phyloP scores from a whole-genome alignment of 345 rosid species.

The Trapa bicornis region DNA sequence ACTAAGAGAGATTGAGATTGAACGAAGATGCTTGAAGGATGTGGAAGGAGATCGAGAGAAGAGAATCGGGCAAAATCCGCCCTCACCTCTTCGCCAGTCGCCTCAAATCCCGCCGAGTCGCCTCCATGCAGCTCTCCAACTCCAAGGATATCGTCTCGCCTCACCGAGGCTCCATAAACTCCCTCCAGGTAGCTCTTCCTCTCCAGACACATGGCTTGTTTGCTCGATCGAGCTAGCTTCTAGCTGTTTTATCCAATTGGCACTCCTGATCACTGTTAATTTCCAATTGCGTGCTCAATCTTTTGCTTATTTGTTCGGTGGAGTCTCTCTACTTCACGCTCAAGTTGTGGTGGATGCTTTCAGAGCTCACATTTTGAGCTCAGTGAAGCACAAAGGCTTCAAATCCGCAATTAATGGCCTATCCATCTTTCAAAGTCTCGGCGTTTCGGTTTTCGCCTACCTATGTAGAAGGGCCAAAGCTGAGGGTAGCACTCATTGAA shows the following conservation, averaged over 20 bases:
- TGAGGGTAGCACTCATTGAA: background rate
- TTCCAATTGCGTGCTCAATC: background rate
- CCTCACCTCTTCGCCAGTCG: slow-evolving; percentile 49
- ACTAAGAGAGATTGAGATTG: background rate
- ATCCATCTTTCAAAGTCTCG: background rate
- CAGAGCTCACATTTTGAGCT: background rate
- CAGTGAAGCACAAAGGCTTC: background rate
- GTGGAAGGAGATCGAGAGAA: slow-evolving; percentile 73
- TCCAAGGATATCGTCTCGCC: slow-evolving; percentile 70
- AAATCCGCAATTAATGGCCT: background rate
- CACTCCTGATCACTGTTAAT: background rate
- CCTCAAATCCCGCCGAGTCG: slow-evolving; percentile 31
- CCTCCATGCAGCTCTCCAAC: slow-evolving; percentile 61
- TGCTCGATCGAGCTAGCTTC: background rate
- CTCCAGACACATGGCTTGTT: background rate
- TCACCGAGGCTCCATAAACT: slow-evolving; percentile 78
- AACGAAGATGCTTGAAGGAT: slow-evolving; percentile 33
- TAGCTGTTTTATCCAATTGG: background rate
- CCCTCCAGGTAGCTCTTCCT: slow-evolving; percentile 51
- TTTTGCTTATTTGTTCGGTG: background rate
- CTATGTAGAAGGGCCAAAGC: background rate
- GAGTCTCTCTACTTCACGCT: background rate
- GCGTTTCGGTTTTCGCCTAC: background rate
- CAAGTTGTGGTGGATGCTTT: background rate
- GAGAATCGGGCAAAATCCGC: slow-evolving; percentile 72